phyloP scores from a whole-genome alignment of 139 green algal species.

The Chlamydomonas schloesseri region DNA sequence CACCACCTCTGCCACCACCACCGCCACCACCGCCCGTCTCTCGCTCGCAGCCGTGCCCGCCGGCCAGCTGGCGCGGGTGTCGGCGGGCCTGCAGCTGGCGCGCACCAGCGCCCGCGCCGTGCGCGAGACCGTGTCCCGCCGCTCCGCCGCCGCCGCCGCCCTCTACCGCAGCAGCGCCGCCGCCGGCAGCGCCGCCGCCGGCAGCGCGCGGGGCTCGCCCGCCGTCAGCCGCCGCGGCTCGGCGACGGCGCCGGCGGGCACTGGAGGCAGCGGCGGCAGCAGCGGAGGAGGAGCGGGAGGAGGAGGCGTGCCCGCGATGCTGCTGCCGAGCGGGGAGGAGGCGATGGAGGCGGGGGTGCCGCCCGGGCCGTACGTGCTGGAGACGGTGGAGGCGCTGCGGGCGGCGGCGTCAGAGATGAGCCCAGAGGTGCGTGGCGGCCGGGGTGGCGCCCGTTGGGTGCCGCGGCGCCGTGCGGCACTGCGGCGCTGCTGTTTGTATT shows the following conservation, averaged over 20 bases:
- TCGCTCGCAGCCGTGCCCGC: background rate
- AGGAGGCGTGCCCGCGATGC: background rate
- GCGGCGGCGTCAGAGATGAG: constrained; percentile 24
- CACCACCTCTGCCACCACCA: no score
- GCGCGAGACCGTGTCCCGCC: background rate
- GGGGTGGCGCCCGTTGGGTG: background rate
- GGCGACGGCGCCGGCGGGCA: background rate
- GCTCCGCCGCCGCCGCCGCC: background rate
- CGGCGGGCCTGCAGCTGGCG: constrained; percentile 33
- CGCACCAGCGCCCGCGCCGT: constrained; percentile 10
- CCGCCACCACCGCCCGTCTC: background rate
- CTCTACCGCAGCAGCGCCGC: no score
- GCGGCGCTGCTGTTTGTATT: background rate
- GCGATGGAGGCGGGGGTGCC: background rate
- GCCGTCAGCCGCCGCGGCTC: background rate
- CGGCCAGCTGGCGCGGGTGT: constrained; percentile 39
- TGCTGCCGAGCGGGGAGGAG: no score
- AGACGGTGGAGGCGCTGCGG: constrained; percentile 24
- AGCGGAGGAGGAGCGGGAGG: background rate
- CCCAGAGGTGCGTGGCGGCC: background rate
- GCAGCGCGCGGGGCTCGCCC: background rate
- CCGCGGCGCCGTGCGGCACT: background rate
- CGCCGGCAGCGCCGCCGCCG: no score
- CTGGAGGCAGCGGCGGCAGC: no score
- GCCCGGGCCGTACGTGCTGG: background rate